Evolutionary conservation across 495 filamentous ascomycete species (phyloP), one percentile per base, ranked within the genome.

Genomic region (Neurospora cerealis): DNA sequence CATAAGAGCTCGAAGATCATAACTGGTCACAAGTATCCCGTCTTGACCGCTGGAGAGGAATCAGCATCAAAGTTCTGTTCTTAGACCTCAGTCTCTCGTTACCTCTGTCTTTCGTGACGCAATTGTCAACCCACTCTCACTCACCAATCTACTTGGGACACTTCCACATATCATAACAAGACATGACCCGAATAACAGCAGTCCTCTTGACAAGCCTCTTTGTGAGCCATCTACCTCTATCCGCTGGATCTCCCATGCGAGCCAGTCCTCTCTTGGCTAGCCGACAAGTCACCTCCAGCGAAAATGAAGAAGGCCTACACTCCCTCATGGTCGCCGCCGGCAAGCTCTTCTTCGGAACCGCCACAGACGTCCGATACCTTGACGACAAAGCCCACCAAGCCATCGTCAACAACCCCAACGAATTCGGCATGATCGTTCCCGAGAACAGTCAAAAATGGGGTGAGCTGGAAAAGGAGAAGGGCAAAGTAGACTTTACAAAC

Each of bases 371-470:
- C 28, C 78, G 78, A 69, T 74, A 75, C 73, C 74, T 80, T 62
- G 83, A 79, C 39, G 87, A 91, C 79, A 75, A 80, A 1, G 72
- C 82, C 6, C 92, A 91, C 73, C 73, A 85, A 38, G 75, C 79
- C 5, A 85, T 84, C 77, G 46, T 81, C 28, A 73, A 71, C 75
- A 85, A 89, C 78, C 83, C 78, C 17, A 80, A 81, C 28, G 88
- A 90, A 74, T 90, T 89, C 71, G 88, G 89, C 34, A 81, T 87
- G 73, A 82, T 87, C 72, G 89, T 88, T 0, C 89, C 87, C 0
- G 88, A 85, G 15, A 91, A 91, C 78, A 82, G 83, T 21, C 84
- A 87, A 78, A 90, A 89, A 79, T 85, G 82, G 83, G 78, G 84
- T 69, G 73, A 78, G 41, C 83, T 78, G 0, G 78, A 87, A 75